phyloP scores from a whole-genome alignment of 768 basidiomycete genomes.

The Termitomyces sp. region DNA sequence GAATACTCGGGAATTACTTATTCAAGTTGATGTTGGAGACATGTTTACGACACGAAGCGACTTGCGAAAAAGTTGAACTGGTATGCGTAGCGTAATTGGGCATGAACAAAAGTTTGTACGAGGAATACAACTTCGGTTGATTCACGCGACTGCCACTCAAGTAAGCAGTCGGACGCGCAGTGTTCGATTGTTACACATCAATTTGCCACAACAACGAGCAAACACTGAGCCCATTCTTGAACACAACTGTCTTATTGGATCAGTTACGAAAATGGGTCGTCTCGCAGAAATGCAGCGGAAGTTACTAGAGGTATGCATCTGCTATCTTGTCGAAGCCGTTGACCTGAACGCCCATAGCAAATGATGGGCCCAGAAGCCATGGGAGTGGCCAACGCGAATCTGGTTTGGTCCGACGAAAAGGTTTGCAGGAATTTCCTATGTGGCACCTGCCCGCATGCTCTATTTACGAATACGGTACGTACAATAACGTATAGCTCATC shows the following conservation, averaged over 20 bases:
- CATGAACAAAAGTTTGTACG: too few relatives aligned
- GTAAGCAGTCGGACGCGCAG: too few relatives aligned
- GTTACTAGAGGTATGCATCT: conserved; percentile 52
- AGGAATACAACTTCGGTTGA: too few relatives aligned
- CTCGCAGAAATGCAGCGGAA: conserved; percentile 98
- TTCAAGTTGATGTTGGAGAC: too few relatives aligned
- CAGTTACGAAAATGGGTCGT: conserved; percentile 69
- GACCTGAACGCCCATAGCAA: conserved; percentile 60
- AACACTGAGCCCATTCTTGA: conserved; percentile 13
- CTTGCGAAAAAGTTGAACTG: too few relatives aligned
- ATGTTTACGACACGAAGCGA: too few relatives aligned
- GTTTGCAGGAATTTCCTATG: conserved; percentile 98
- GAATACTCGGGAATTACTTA: too few relatives aligned
- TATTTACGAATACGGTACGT: conserved; percentile 96
- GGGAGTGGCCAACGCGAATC: conserved; percentile 91
- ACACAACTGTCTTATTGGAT: conserved; percentile 10
- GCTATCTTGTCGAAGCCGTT: conserved; percentile 36
- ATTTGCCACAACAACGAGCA: conserved; percentile 11
- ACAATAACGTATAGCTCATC: background rate
- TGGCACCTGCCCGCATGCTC: conserved; percentile 95
- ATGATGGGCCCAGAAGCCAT: conserved; percentile 99
- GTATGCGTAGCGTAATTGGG: too few relatives aligned
- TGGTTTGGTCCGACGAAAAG: conserved; percentile 94
- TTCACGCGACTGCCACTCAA: too few relatives aligned
- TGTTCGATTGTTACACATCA: background rate